Conservation (phyloP, 163 green algal species). For the Scenedesmus sp. region DNA sequence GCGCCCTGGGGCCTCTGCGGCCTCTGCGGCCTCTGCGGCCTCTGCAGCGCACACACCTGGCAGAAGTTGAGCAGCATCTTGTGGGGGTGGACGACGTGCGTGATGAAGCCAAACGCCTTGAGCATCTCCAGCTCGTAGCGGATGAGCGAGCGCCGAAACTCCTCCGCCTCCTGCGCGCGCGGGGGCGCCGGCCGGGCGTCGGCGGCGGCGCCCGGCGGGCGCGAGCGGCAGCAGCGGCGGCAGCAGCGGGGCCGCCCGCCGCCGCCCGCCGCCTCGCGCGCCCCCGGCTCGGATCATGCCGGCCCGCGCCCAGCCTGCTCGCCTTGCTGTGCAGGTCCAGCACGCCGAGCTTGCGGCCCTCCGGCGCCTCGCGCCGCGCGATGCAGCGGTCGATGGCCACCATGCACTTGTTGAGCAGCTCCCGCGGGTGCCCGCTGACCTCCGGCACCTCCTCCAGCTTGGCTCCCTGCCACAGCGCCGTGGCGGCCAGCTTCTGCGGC, state of each 20-base stretch:
- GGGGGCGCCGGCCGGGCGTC: too few species aligned
- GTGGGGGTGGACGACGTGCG: constrained; percentile 94
- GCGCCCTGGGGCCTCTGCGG: too few species aligned
- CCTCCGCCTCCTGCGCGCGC: constrained; percentile 71
- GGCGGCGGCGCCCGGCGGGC: too few species aligned
- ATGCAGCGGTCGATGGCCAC: constrained; percentile 84
- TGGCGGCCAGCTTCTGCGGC: constrained; percentile 66
- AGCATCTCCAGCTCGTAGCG: constrained; percentile 73
- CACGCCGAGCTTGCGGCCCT: constrained; percentile 32
- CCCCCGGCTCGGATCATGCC: not conserved
- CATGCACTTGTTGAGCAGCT: constrained; percentile 79
- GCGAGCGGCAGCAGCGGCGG: not conserved
- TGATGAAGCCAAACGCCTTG: constrained; percentile 92
- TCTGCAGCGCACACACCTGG: too few species aligned
- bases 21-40: too few species aligned
- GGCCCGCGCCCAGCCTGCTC: not conserved
- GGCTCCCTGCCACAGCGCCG: constrained; percentile 84
- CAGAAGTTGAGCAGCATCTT: constrained; percentile 91
- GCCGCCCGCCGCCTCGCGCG: not conserved
- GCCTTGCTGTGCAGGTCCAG: constrained; percentile 51
- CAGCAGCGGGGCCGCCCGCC: constrained; percentile 4
- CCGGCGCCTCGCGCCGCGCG: constrained; percentile 55
- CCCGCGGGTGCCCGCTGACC: constrained; percentile 36
- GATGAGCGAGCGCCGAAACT: constrained; percentile 78
- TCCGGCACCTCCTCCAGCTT: constrained; percentile 93